Evolutionary conservation across 2,329 filamentous ascomycete species (phyloP), one percentile per base, ranked within the genome.

Genomic region (Rutstroemia sp.): DNA sequence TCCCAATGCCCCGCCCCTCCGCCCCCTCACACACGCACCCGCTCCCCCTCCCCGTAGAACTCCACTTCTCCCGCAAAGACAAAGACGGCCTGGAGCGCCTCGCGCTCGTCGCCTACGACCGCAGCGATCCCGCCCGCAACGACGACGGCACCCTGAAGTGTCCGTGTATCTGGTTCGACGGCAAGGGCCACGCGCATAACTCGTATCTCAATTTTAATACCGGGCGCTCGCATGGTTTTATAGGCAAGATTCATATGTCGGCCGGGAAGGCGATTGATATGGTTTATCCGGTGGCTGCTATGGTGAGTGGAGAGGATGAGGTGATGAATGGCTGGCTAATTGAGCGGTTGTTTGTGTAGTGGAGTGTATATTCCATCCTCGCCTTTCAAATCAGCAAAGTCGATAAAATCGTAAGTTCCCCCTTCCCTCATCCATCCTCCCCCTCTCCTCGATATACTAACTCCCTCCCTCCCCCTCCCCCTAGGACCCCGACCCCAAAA

Each of bases 351-450:
- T 23, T 21, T 8, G 1, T 23, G 2, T 14, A 50, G 48, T 51
- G 48, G 48, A 51, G 48, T 10, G 48, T 51, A 7, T 51, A 40
- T 39, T 27, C 48, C 8, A 51, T 51, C 25, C 10, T 51, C 21
- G 38, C 36, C 2, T 51, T 25, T 19, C 36, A 51, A 34, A 21
- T 51, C 7, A 17, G 36, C 42, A 45, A 45, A 45, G 19, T 45
- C n/a, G 19, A 45, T 8, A 17, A 10, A 8, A 17, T 45, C 10
- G 42, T 45, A 45, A 45, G 42, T 45, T 3, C 19, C 42, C 2
- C 19, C 19, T 12, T 10, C 7, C 19, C 40, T n/a, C 40, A 16
- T 44, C 7, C 19, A 19, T 19, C 42, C 9, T 21, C n/a, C 7
- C n/a, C n/a, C 23, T 9, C 42, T 16, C 42, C 38, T 40, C 38